phyloP scores from a whole-genome alignment of 192 early-diverging fungal genomes.

The Radiomyces spectabilis region DNA sequence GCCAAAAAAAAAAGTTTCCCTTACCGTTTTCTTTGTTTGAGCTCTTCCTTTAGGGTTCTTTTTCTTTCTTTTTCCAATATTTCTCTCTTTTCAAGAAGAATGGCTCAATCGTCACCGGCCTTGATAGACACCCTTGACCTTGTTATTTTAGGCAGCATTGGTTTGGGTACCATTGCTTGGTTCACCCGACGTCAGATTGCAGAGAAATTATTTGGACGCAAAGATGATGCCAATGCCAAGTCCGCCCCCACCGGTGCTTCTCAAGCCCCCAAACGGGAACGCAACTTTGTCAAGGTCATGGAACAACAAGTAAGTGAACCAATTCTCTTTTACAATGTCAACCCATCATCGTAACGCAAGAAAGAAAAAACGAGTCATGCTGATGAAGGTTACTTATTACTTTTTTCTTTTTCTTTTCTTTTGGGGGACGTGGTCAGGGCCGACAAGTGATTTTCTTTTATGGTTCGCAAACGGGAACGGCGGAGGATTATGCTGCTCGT shows the following conservation, averaged over 20 bases:
- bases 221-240: constrained; percentile 10
- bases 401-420: constrained; percentile 3
- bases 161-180: constrained; percentile 23
- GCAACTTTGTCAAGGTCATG: constrained; percentile 52
- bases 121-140: constrained; percentile 42
- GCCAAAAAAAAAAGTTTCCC: too few relatives aligned
- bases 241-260: constrained; percentile 6
- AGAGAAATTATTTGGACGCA: constrained; percentile 7
- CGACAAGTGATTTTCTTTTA: constrained; percentile 85
- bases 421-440: constrained; percentile 32
- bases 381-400: too few relatives aligned
- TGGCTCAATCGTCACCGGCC: constrained; percentile 14
- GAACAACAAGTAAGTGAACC: constrained; percentile 33
- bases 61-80: neutral
- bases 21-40: neutral
- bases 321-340: too few relatives aligned
- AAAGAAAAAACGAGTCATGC: too few relatives aligned
- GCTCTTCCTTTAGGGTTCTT: constrained; percentile 1
- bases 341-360: too few relatives aligned
- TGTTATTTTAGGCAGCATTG: constrained; percentile 40
- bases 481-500: constrained; percentile 94
- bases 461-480: constrained; percentile 98
- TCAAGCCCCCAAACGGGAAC: constrained; percentile 33
- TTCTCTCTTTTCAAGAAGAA: constrained; percentile 1
- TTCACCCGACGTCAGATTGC: constrained; percentile 20